Evolutionary conservation across 192 early-diverging fungal species (phyloP).

Genomic region (Fimicolochytrium jonesii): DNA sequence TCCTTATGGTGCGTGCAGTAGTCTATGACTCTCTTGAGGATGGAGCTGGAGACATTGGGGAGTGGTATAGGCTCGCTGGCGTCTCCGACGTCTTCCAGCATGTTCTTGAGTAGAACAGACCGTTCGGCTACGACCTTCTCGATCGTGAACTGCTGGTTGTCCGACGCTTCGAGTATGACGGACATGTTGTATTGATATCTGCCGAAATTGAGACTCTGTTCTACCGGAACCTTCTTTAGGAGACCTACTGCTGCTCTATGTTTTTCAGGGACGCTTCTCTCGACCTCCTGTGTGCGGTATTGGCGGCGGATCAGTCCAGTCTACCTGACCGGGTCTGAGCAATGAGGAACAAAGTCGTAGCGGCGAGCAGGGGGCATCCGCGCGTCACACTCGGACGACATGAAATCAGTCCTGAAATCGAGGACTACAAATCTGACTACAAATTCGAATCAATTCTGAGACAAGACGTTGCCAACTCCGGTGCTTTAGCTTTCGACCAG

Average conservation of each 20-base stretch:
- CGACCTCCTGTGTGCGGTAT: no score
- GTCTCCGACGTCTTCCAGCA: constrained; percentile 76
- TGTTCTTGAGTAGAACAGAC: constrained; percentile 70
- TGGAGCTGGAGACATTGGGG: constrained; percentile 49
- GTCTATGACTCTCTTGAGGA: constrained; percentile 49
- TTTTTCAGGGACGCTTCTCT: no score
- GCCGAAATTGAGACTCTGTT: no score
- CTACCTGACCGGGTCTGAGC: neutral
- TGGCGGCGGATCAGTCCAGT: neutral
- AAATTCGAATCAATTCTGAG: no score
- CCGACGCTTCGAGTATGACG: constrained; percentile 21
- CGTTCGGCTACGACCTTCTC: constrained; percentile 63
- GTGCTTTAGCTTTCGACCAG: no score
- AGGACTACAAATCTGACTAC: no score
- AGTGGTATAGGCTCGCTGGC: constrained; percentile 53
- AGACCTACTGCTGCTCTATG: no score
- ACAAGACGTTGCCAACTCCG: no score
- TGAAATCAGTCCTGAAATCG: no score
- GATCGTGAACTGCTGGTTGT: constrained; percentile 45
- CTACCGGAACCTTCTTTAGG: no score
- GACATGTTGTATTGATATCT: constrained; percentile 13
- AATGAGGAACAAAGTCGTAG: neutral
- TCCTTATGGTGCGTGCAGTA: constrained; percentile 54
- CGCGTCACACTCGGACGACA: no score
- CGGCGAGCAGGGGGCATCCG: neutral